Evolutionary conservation across 306 rosid species (phyloP).

Genomic region (Hippophae rhamnoides): DNA sequence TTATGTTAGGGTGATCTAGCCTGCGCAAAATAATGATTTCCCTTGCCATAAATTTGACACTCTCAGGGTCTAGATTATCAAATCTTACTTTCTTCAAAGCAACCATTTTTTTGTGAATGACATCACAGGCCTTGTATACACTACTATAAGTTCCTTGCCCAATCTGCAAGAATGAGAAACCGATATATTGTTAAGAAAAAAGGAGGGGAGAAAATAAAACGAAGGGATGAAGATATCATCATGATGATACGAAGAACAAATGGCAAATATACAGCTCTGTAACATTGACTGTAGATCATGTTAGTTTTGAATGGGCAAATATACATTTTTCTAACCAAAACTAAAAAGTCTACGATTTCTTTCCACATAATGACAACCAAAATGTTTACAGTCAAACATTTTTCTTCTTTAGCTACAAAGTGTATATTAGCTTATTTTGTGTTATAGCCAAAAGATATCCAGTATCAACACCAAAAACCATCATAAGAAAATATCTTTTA

Average conservation of each 20-base stretch:
- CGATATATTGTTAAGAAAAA: slow-evolving; percentile 12
- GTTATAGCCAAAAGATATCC: no score
- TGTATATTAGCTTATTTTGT: no score
- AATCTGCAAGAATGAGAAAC: slow-evolving; percentile 46
- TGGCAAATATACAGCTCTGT: not conserved
- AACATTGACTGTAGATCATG: not conserved
- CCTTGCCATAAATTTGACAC: slow-evolving; percentile 94
- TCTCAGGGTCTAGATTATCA: slow-evolving; percentile 79
- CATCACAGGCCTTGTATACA: slow-evolving; percentile 87
- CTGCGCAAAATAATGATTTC: slow-evolving; percentile 81
- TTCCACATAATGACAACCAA: no score
- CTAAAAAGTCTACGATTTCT: not conserved
- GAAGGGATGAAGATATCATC: not conserved
- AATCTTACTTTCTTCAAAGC: slow-evolving; percentile 88
- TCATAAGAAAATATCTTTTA: no score
- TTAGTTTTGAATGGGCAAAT: not conserved
- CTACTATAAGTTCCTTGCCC: slow-evolving; percentile 95
- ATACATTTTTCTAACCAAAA: not conserved
- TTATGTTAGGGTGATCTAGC: slow-evolving; percentile 85
- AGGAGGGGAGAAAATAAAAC: slow-evolving; percentile 9
- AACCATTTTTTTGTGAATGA: slow-evolving; percentile 45
- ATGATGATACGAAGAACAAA: slow-evolving; percentile 1
- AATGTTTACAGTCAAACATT: no score
- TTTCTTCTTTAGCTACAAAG: no score
- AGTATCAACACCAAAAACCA: no score